Conservation (phyloP, 148 eudicot species). For the Talinum fruticosum region DNA sequence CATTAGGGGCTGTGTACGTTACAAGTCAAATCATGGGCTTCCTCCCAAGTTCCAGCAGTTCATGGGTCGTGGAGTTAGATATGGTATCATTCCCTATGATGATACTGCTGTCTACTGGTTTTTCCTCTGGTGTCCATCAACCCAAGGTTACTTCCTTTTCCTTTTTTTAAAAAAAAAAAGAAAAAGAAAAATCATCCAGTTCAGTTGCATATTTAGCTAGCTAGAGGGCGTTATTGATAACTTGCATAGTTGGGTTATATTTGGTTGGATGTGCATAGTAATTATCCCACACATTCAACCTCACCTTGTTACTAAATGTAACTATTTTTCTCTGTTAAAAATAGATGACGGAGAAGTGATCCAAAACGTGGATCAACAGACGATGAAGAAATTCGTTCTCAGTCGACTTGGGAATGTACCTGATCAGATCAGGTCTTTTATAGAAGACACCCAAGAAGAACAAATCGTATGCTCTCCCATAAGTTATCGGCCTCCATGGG, state of each 20-base stretch:
- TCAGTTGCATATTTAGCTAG: no score
- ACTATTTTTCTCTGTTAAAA: no score
- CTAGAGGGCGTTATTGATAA: no score
- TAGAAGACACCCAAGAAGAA: slow-evolving; percentile 35
- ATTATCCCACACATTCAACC: no score
- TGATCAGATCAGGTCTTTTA: slow-evolving; percentile 27
- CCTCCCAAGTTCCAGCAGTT: slow-evolving; percentile 38
- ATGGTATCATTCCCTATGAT: slow-evolving; percentile 46
- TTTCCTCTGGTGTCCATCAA: slow-evolving; percentile 38
- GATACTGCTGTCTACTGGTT: slow-evolving; percentile 49
- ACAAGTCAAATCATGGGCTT: slow-evolving; percentile 40
- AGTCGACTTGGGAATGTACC: slow-evolving; percentile 48
- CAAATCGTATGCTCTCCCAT: slow-evolving; percentile 34
- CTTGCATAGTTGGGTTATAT: no score
- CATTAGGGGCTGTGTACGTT: slow-evolving; percentile 38
- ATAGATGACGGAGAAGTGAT: slow-evolving; percentile 28
- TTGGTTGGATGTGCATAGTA: no score
- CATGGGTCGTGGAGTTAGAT: slow-evolving; percentile 42
- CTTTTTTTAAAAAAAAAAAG: no score
- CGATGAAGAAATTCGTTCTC: slow-evolving; percentile 51
- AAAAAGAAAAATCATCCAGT: no score
- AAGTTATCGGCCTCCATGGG: slow-evolving; percentile 47
- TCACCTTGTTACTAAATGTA: no score
- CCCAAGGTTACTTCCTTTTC: slow-evolving; percentile 29
- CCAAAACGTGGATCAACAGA: slow-evolving; percentile 34